Evolutionary conservation across 208 protist species (phyloP).

Genomic region (Acanthamoeba polyphaga): DNA sequence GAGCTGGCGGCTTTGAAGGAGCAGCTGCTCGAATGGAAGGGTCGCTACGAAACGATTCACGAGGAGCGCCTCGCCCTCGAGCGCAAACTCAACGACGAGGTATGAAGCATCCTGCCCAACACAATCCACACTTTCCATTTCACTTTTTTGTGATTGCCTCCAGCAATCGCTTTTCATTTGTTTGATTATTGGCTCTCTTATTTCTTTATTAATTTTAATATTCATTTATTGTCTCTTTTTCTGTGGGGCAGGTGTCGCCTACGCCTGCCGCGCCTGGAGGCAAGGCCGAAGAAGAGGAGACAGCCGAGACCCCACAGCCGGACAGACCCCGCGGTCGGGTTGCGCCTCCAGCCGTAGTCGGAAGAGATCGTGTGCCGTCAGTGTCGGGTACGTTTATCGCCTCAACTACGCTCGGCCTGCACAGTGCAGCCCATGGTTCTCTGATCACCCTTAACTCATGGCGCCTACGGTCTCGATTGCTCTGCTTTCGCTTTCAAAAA

Average conservation of each 20-base stretch:
- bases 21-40: conserved; percentile 21
- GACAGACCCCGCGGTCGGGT: neutral
- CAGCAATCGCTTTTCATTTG: neutral
- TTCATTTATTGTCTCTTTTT: neutral
- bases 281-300: neutral
- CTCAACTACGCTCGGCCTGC: too few species aligned
- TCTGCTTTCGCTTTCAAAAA: too few species aligned
- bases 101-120: neutral
- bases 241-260: neutral
- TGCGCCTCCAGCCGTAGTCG: neutral
- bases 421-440: too few species aligned
- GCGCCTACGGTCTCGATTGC: too few species aligned
- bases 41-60: neutral
- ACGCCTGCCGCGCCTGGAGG: neutral
- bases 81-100: neutral
- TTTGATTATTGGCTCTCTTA: too few species aligned
- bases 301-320: neutral
- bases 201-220: neutral
- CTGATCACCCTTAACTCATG: too few species aligned
- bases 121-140: neutral
- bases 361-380: neutral
- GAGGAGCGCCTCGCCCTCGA: conserved; percentile 53
- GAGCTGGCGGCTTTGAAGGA: neutral
- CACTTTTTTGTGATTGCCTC: neutral
- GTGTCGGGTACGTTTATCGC: too few species aligned